Evolutionary conservation across 345 rosid species (phyloP).

Genomic region (Orychophragmus violaceus): DNA sequence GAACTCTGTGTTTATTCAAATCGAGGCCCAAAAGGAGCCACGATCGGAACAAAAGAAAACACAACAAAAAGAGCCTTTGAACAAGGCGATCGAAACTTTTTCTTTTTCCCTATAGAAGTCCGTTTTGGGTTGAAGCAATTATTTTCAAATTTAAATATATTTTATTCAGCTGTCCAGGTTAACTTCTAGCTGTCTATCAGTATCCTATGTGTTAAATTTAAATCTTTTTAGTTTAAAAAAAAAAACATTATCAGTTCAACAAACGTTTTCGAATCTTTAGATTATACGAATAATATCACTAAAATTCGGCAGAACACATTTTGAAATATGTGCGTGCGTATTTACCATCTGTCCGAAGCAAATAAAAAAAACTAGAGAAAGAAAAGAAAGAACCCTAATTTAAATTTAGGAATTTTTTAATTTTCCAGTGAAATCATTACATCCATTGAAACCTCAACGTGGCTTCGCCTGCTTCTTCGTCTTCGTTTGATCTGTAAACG

Average conservation of each 20-base stretch:
- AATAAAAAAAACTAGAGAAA: background rate
- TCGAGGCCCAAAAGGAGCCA: no score
- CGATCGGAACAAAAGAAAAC: no score
- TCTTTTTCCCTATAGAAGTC: no score
- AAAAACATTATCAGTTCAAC: no score
- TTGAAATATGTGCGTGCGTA: background rate
- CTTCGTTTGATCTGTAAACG: constrained; percentile 27
- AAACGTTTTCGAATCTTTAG: no score
- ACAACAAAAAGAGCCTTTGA: no score
- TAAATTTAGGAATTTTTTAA: constrained; percentile 21
- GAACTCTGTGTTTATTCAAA: no score
- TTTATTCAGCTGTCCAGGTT: background rate
- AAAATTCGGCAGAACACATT: no score
- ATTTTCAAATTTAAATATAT: background rate
- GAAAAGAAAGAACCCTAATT: constrained; percentile 27
- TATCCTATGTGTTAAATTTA: no score
- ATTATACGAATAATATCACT: no score
- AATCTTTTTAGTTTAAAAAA: no score
- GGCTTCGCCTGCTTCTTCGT: constrained; percentile 18
- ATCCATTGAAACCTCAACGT: constrained; percentile 29
- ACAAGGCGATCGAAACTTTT: no score
- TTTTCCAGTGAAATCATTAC: constrained; percentile 24
- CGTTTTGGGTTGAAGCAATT: background rate
- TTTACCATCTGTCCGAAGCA: background rate
- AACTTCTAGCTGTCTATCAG: background rate